Evolutionary conservation across 768 basidiomycete species (phyloP).

Genomic region (Dentipellis sp.): DNA sequence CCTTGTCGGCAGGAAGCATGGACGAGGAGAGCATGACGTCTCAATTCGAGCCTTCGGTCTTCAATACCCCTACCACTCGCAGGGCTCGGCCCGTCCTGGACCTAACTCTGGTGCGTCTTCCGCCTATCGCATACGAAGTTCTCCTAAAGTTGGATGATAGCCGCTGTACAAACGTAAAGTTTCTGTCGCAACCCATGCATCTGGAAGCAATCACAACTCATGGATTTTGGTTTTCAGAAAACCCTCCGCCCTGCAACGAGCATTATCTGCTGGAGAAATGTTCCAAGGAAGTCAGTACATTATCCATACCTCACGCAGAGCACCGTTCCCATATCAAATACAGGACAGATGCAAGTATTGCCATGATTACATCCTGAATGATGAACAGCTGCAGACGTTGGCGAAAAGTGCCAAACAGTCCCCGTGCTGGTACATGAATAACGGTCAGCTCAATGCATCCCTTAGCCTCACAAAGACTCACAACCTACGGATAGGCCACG

Average conservation of each 20-base stretch:
- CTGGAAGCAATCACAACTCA: background rate
- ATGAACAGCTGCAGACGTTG: slow-evolving; percentile 63
- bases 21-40: background rate
- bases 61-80: background rate
- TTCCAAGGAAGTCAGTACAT: slow-evolving; percentile 34
- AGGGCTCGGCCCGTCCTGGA: background rate
- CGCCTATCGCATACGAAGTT: background rate
- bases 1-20: background rate
- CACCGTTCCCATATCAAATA: slow-evolving; percentile 17
- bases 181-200: background rate
- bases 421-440: slow-evolving; percentile 79
- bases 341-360: slow-evolving; percentile 66
- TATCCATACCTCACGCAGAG: no score
- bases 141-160: background rate
- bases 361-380: slow-evolving; percentile 66
- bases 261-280: slow-evolving; percentile 71
- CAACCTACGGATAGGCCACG: slow-evolving; percentile 38
- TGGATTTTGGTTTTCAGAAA: slow-evolving; percentile 38
- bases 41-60: background rate
- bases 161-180: slow-evolving; percentile 10
- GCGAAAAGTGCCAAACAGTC: slow-evolving; percentile 77
- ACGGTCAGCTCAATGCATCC: slow-evolving; percentile 34
- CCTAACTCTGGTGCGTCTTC: background rate
- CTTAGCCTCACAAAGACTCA: background rate
- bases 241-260: slow-evolving; percentile 80